Conservation (phyloP, 345 rosid species). For the Combretum micranthum region DNA sequence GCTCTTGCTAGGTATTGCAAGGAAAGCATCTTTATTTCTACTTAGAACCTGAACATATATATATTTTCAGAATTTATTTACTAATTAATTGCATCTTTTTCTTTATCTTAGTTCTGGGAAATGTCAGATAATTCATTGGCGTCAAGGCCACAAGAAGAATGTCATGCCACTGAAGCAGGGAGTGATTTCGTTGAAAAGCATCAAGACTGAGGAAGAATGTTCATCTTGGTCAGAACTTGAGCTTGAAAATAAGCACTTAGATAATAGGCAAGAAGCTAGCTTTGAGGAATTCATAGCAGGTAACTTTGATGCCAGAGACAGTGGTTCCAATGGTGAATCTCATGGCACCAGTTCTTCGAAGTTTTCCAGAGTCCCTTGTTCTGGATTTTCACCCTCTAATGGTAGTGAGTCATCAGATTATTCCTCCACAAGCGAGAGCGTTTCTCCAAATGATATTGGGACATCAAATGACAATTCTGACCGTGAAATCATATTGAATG, state of each 20-base stretch:
- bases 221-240: slow-evolving; percentile 1
- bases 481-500: slow-evolving; percentile 56
- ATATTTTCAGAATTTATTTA: no score
- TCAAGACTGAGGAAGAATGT: slow-evolving; percentile 8
- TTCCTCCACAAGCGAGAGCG: slow-evolving; percentile 57
- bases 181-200: slow-evolving; percentile 8
- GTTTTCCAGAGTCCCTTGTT: slow-evolving; percentile 51
- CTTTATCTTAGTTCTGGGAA: no score
- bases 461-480: slow-evolving; percentile 68
- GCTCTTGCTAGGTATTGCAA: no score
- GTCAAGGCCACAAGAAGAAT: no score
- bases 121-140: no score
- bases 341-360: slow-evolving; percentile 35
- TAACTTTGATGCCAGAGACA: slow-evolving; percentile 27
- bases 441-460: slow-evolving; percentile 42
- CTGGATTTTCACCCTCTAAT: slow-evolving; percentile 68
- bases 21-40: no score
- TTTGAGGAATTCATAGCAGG: slow-evolving; percentile 20
- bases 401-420: slow-evolving; percentile 65
- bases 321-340: slow-evolving; percentile 31
- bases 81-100: no score
- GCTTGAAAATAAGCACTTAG: slow-evolving; percentile 14
- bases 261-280: slow-evolving; percentile 20
- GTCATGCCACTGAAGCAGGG: no score
- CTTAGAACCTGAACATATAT: no score